Conservation (phyloP, 2,329 filamentous ascomycete genomes). For the Furcasterigmium sp. region DNA sequence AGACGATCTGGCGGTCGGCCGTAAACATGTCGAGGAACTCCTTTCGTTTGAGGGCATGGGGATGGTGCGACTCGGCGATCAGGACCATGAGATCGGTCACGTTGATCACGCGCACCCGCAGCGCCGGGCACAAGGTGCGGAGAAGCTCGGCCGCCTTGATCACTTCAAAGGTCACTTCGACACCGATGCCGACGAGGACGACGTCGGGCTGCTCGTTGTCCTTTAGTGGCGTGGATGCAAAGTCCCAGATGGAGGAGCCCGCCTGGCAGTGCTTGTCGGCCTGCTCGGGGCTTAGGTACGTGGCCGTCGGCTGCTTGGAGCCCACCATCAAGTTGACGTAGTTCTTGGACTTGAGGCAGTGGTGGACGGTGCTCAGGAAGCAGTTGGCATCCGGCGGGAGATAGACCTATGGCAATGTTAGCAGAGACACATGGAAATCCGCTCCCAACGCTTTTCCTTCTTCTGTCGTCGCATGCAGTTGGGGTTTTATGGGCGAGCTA, state of each 20-base stretch:
- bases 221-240: constrained; percentile 42
- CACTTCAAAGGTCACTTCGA: constrained; percentile 61
- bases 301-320: constrained; percentile 59
- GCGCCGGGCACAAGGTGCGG: constrained; percentile 37
- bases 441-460: too few relatives aligned
- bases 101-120: constrained; percentile 58
- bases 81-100: constrained; percentile 64
- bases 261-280: constrained; percentile 55
- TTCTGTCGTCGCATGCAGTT: background rate
- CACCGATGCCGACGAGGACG: constrained; percentile 58
- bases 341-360: constrained; percentile 57
- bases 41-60: constrained; percentile 48
- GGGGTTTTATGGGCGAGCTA: too few relatives aligned
- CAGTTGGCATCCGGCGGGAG: constrained; percentile 64
- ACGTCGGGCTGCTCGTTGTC: constrained; percentile 55
- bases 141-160: constrained; percentile 55
- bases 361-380: constrained; percentile 58
- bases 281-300: constrained; percentile 54
- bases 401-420: constrained; percentile 39
- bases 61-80: constrained; percentile 47
- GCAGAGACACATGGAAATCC: too few relatives aligned
- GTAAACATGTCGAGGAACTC: constrained; percentile 55
- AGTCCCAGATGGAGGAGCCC: constrained; percentile 57
- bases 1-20: constrained; percentile 46
- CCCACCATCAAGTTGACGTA: constrained; percentile 65